These are phyloP conservation scores for Chalciporus sp. DNA, from an alignment of 1,284 basidiomycete species.

Conservation along the genomic window DNA sequence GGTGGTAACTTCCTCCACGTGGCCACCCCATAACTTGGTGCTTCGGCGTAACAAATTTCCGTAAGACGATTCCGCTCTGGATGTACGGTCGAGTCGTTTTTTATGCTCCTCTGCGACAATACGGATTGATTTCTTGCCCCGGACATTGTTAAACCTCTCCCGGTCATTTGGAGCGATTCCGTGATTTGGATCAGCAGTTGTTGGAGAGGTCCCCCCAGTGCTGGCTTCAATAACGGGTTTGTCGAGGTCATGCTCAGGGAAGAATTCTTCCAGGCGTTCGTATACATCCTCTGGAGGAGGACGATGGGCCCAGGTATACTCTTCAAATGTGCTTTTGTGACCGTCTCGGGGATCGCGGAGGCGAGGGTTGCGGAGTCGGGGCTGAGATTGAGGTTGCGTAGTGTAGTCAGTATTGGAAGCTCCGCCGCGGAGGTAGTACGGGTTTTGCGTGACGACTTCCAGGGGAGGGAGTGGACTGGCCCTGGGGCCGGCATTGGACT, in stretches of 20 bases:
- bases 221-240: slow-evolving; percentile 90
- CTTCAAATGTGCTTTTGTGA: slow-evolving; percentile 60
- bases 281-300: slow-evolving; percentile 94
- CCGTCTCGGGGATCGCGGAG: slow-evolving; percentile 33
- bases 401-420: slow-evolving; percentile 21
- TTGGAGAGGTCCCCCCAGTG: slow-evolving; percentile 79
- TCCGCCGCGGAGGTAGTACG: slow-evolving; percentile 21
- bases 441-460: slow-evolving; percentile 33
- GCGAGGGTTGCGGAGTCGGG: slow-evolving; percentile 22
- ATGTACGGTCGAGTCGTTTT: slow-evolving; percentile 64
- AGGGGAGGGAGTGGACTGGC: slow-evolving; percentile 31
- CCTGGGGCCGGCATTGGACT: slow-evolving; percentile 14
- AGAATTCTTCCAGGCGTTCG: slow-evolving; percentile 92
- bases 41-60: slow-evolving; percentile 70
- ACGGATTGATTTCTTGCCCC: slow-evolving; percentile 86
- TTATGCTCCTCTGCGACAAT: slow-evolving; percentile 86
- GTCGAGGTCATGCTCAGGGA: slow-evolving; percentile 96
- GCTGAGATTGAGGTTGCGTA: slow-evolving; percentile 23
- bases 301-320: slow-evolving; percentile 81
- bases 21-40: slow-evolving; percentile 96
- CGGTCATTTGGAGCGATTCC: slow-evolving; percentile 39
- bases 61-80: slow-evolving; percentile 50
- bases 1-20: slow-evolving; percentile 88
- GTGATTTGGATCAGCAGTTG: slow-evolving; percentile 57
- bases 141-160: slow-evolving; percentile 46